A percentile compares a stretch with the other conserved stretches of the same genome.
Evolutionary conservation across 2,329 filamentous ascomycete genomes (phyloP).

Genomic region (Pseudocercospora fijiensis): DNA sequence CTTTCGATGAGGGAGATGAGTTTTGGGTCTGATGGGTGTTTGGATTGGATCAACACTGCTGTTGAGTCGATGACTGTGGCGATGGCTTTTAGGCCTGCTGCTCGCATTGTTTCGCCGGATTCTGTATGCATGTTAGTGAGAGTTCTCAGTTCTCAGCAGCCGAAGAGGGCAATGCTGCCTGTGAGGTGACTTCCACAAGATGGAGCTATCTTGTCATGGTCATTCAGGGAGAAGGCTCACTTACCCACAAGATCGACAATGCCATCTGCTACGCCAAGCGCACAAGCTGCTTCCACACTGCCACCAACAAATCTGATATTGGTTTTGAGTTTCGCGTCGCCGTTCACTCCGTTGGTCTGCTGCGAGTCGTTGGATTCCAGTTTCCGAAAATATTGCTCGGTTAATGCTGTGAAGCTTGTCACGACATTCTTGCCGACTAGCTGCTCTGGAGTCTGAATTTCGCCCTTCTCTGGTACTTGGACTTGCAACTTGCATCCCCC

Average conservation of each 20-base stretch:
- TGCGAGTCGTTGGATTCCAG: constrained; percentile 59
- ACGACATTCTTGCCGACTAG: constrained; percentile 90
- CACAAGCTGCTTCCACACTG: constrained; percentile 95
- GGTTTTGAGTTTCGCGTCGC: constrained; percentile 64
- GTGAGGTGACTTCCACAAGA: background rate
- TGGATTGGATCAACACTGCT: constrained; percentile 89
- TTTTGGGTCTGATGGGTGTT: constrained; percentile 72
- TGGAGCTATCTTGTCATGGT: background rate
- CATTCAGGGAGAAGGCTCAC: constrained; percentile 44
- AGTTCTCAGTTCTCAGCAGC: background rate
- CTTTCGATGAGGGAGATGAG: constrained; percentile 81
- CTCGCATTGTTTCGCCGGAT: constrained; percentile 97
- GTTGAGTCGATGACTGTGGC: constrained; percentile 87
- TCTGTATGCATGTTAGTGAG: constrained; percentile 55
- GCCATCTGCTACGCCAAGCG: constrained; percentile 90
- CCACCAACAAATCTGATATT: constrained; percentile 93
- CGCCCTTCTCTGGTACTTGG: constrained; percentile 88
- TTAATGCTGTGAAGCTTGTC: constrained; percentile 87
- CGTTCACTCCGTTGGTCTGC: constrained; percentile 43
- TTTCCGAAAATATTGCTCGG: constrained; percentile 77
- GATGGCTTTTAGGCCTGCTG: constrained; percentile 88
- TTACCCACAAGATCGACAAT: constrained; percentile 95
- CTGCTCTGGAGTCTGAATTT: constrained; percentile 67
- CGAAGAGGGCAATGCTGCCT: background rate
- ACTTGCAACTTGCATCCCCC: constrained; percentile 91